Evolutionary conservation across 176 grass and related monocot genomes (phyloP).

Genomic region (Alloteropsis semialata): DNA sequence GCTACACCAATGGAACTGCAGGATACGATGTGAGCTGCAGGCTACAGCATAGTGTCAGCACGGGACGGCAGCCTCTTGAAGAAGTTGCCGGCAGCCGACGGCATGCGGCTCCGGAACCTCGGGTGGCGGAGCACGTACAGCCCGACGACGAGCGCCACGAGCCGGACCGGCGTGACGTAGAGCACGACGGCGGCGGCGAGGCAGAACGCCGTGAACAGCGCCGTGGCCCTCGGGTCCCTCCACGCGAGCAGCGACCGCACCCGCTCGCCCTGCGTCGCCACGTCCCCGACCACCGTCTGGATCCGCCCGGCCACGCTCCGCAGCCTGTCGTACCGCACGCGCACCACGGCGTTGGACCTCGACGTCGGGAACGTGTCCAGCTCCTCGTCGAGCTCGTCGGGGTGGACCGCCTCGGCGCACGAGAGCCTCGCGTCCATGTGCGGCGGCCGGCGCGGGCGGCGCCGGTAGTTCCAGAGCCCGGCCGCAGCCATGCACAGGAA

Average conservation of each 20-base stretch:
- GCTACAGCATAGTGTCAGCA: conserved; percentile 43
- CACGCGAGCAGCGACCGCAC: conserved; percentile 65
- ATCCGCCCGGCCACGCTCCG: conserved; percentile 73
- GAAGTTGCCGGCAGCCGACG: conserved; percentile 55
- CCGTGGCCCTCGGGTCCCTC: conserved; percentile 75
- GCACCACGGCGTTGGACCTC: conserved; percentile 47
- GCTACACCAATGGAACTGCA: conserved; percentile 5
- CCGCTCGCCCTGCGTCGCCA: conserved; percentile 81
- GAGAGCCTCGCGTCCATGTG: conserved; percentile 65
- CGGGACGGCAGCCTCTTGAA: conserved; percentile 73
- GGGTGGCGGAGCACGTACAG: conserved; percentile 69
- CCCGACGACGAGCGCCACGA: conserved; percentile 40
- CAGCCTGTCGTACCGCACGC: conserved; percentile 76
- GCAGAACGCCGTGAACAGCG: conserved; percentile 53
- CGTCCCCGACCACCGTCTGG: conserved; percentile 70
- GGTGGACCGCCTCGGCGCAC: conserved; percentile 44
- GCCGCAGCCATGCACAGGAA: conserved; percentile 61
- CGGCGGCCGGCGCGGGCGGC: conserved; percentile 39
- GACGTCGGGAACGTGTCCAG: conserved; percentile 82
- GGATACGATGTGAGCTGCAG: background rate
- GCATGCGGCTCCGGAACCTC: conserved; percentile 60
- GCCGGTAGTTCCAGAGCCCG: conserved; percentile 56
- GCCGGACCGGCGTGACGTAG: conserved; percentile 48
- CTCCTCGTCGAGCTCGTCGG: conserved; percentile 81
- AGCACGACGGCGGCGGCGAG: conserved; percentile 46